Evolutionary conservation across 2,329 filamentous ascomycete genomes (phyloP).

Genomic region (Monosporascus sp.): DNA sequence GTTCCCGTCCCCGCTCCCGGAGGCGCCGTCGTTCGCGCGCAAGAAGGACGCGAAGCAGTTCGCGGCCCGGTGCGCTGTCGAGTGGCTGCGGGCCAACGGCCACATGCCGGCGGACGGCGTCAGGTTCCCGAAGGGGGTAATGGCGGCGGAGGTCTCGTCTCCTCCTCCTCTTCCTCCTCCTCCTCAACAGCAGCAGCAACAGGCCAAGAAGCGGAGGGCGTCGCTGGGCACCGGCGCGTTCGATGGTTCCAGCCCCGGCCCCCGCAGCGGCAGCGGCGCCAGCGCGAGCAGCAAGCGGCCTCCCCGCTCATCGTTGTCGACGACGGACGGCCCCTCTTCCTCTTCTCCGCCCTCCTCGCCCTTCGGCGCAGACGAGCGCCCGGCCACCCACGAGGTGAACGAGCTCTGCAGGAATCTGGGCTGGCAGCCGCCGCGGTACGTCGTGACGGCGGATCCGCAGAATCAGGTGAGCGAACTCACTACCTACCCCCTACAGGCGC

Average conservation of each 20-base stretch:
- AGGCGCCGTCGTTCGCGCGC: constrained; percentile 32
- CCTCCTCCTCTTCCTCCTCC: background rate
- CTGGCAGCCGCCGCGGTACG: constrained; percentile 30
- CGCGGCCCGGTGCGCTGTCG: constrained; percentile 43
- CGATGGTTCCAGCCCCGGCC: background rate
- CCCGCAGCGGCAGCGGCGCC: background rate
- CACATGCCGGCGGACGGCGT: constrained; percentile 20
- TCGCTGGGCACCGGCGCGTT: background rate
- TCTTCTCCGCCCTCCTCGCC: constrained; percentile 4
- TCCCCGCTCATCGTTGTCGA: background rate
- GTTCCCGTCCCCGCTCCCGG: constrained; percentile 17
- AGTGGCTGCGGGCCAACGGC: constrained; percentile 31
- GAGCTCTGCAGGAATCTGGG: constrained; percentile 29
- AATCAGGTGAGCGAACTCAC: background rate
- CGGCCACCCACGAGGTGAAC: constrained; percentile 18
- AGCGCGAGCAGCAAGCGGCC: background rate
- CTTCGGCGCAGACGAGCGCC: constrained; percentile 15
- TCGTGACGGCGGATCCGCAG: constrained; percentile 15
- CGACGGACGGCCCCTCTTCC: too few species aligned
- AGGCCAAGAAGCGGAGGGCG: background rate
- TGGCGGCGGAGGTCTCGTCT: background rate
- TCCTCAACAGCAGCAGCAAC: background rate
- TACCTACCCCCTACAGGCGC: background rate
- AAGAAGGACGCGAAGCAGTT: constrained; percentile 53
- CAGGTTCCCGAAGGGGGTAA: constrained; percentile 3